Conservation (phyloP, 2,329 filamentous ascomycete species). For the Hymenoscyphus albidus region DNA sequence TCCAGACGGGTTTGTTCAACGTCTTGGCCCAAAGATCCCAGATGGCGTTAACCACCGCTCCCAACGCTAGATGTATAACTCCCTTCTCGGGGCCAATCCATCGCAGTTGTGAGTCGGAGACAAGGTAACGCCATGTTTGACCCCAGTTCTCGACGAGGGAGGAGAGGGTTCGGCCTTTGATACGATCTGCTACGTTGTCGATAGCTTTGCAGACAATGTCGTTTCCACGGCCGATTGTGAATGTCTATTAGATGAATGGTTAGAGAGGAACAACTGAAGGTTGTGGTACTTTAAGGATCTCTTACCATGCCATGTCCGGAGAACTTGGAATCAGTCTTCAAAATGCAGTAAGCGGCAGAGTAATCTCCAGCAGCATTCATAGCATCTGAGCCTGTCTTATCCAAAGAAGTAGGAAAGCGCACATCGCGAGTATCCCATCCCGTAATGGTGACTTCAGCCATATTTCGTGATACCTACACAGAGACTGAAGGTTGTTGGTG, state of each 20-base stretch:
- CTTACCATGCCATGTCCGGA: constrained; percentile 75
- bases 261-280: not conserved
- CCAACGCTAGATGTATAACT: constrained; percentile 87
- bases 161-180: constrained; percentile 71
- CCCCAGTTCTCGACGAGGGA: constrained; percentile 79
- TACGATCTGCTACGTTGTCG: constrained; percentile 69
- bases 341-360: constrained; percentile 89
- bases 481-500: not conserved
- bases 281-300: not conserved
- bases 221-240: constrained; percentile 86
- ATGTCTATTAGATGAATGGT: constrained; percentile 50
- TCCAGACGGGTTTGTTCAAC: constrained; percentile 84
- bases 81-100: constrained; percentile 96
- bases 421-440: constrained; percentile 70
- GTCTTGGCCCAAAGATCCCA: constrained; percentile 96
- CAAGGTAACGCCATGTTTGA: constrained; percentile 85
- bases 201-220: constrained; percentile 89
- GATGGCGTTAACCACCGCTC: constrained; percentile 83
- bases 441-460: constrained; percentile 65
- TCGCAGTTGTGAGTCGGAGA: constrained; percentile 82
- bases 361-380: constrained; percentile 96
- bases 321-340: constrained; percentile 71
- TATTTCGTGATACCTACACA: constrained; percentile 24
- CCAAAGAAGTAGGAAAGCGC: constrained; percentile 84
- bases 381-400: constrained; percentile 94